phyloP scores from a whole-genome alignment of 2,329 filamentous ascomycete genomes.

The Gyromitra esculenta region DNA sequence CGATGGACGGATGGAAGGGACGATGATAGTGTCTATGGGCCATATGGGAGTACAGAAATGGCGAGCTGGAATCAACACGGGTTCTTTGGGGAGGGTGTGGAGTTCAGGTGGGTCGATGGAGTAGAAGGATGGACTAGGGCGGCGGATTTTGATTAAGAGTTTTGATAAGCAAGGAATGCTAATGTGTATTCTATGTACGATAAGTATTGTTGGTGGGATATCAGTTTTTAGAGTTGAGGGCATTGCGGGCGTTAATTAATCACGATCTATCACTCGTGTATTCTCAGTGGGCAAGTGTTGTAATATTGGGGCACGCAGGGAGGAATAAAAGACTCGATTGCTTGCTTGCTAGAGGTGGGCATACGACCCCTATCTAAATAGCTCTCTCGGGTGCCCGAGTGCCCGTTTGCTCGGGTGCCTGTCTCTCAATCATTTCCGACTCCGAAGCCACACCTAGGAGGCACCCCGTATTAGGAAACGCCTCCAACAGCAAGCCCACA shows the following conservation, averaged over 20 bases:
- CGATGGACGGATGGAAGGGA: constrained; percentile 90
- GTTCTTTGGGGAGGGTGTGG: constrained; percentile 91
- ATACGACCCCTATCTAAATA: too few species aligned
- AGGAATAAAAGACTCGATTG: too few species aligned
- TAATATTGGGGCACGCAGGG: too few species aligned
- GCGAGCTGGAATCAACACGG: constrained; percentile 88
- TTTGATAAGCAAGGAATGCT: background rate
- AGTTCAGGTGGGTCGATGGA: constrained; percentile 71
- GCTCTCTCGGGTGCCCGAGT: too few species aligned
- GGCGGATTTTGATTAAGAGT: constrained; percentile 52
- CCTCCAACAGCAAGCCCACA: too few species aligned
- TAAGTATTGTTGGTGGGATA: constrained; percentile 9
- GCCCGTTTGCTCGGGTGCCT: too few species aligned
- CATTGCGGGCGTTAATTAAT: background rate
- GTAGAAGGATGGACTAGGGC: constrained; percentile 62
- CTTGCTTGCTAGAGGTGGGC: too few species aligned
- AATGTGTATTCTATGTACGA: constrained; percentile 21
- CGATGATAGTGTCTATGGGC: constrained; percentile 80
- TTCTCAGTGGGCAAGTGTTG: too few species aligned
- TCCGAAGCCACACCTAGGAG: too few species aligned
- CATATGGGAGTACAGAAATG: constrained; percentile 87
- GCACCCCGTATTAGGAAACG: too few species aligned
- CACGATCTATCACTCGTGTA: constrained; percentile 13
- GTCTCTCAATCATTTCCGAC: too few species aligned
- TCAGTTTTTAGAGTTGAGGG: background rate